Evolutionary conservation across 2,329 filamentous ascomycete genomes (phyloP), one percentile per base, ranked within the genome.

Genomic region (Microcyclosporella mali): DNA sequence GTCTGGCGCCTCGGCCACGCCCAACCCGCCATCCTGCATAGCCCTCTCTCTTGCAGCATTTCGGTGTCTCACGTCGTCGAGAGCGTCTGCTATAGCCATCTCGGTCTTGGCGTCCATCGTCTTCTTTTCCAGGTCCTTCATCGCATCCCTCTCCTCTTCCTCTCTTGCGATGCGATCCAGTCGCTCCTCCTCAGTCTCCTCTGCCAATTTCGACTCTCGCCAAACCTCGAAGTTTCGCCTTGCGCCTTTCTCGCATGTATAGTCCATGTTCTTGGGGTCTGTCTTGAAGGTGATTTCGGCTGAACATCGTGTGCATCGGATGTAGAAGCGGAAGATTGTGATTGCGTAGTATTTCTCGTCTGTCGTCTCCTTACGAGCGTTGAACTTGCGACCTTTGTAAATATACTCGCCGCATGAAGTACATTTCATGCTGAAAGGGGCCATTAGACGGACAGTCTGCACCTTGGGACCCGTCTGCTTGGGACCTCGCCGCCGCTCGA

Each of bases 181-280:
- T 32, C 85, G 74, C 69, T 95, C 80, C 62, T 97, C 88, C 53
- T 94, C 85, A 2, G 86, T 90, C 69, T 95, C 90, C 52, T 87
- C 76, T 11, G 69, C 71, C 11, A 75, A 70, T 46, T 81, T 77
- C 17, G 78, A 74, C 38, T 82, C 74, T 17, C 88, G 73, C 92
- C 92, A 98, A 0, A 85, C 84, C 65, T 98, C 92, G 51, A 92
- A 92, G 65, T 95, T 97, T 33, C 92, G 77, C 67, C 90, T 88
- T 4, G 90, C 92, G 12, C 92, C 90, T 37, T 77, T 75, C 64
- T 94, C 78, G 67, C 78, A 82, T 36, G 74, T 79, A 62, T 95
- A 98, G 63, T 97, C 90, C 74, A 88, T 88, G 60, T 89, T 89
- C 66, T 94, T 94, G 0, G 92, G 92, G 56, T 98, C 92, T 0